phyloP scores from a whole-genome alignment of 1,284 basidiomycete species.

The Neolentinus lepideus region DNA sequence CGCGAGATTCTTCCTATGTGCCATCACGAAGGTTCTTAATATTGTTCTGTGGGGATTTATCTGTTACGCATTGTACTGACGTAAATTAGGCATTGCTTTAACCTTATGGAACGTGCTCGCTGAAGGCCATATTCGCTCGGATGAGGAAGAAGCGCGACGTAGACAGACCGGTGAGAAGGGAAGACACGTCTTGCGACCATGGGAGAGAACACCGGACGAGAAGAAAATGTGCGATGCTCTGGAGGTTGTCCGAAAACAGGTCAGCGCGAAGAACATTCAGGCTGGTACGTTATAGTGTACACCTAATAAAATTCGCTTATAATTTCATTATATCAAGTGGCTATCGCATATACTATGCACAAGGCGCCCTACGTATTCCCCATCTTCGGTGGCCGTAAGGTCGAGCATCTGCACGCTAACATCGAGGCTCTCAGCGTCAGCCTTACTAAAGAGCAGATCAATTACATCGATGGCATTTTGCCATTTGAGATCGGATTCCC shows the following conservation, averaged over 20 bases:
- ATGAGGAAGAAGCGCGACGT: slow-evolving; percentile 37
- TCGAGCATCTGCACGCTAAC: slow-evolving; percentile 40
- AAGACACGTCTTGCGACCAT: slow-evolving; percentile 21
- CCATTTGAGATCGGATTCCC: slow-evolving; percentile 41
- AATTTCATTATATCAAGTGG: too few species aligned
- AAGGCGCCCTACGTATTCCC: slow-evolving; percentile 44
- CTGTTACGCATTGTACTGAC: slow-evolving; percentile 19
- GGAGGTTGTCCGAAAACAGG: slow-evolving; percentile 38
- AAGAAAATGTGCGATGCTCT: slow-evolving; percentile 31
- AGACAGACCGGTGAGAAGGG: slow-evolving; percentile 35
- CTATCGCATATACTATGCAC: slow-evolving; percentile 42
- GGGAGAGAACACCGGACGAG: slow-evolving; percentile 35
- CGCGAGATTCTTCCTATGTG: slow-evolving; percentile 58
- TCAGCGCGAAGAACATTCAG: slow-evolving; percentile 29
- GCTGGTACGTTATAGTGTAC: too few species aligned
- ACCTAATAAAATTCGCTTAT: too few species aligned
- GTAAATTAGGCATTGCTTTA: slow-evolving; percentile 35
- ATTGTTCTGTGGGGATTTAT: slow-evolving; percentile 25
- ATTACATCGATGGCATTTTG: slow-evolving; percentile 30
- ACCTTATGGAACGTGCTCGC: slow-evolving; percentile 47
- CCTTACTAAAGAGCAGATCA: slow-evolving; percentile 35
- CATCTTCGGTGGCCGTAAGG: slow-evolving; percentile 42
- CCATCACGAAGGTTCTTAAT: slow-evolving; percentile 33
- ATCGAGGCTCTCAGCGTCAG: slow-evolving; percentile 38
- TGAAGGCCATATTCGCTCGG: slow-evolving; percentile 37